Evolutionary conservation across 257 asterid species (phyloP), one percentile per base, ranked within the genome.

Genomic region (Rauvolfia tetraphylla): DNA sequence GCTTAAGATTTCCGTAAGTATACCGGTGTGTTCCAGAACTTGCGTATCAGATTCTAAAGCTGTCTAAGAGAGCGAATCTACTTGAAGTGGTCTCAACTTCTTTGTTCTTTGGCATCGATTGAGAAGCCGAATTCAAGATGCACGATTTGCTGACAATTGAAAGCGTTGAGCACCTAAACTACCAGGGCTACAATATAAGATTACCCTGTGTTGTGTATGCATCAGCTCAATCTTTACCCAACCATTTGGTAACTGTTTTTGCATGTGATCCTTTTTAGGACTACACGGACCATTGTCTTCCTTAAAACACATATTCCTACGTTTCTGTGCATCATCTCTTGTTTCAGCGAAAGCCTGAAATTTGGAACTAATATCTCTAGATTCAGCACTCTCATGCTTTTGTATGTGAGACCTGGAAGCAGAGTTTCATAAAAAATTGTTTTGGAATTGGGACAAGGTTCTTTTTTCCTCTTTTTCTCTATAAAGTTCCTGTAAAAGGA

Each of bases 41-140:
- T 51, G 75, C 2, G 49, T 18, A 72, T 51, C 75, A 18, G 65
- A 72, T 72, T 72, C 75, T 51, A 59, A 18, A 33, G 22, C 48
- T 25, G 8, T 51, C 10, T 29, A 14, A 17, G 15, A 25, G 25
- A 3, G 58, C 23, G 73, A 46, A 14, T 39, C 54, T 44, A 14
- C 54, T 39, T 9, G 72, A 68, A 68, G 11, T 5, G n/a, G 54
- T 6, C 29, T 48, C 22, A 17, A 33, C 31, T 4, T n/a, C 1
- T 49, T 49, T 4, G 17, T 23, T n/a, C 0, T 14, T n/a, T 10
- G 4, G 56, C 29, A 51, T 46, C 1, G n/a, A 29, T 8, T 44
- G 61, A 27, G 29, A 70, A 46, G 61, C 61, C 17, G 42, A 54
- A 70, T 33, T 46, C 33, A 48, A 70, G 42, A 42, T 15, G 0